Evolutionary conservation across 768 basidiomycete genomes (phyloP).

Genomic region (Chiua virens): DNA sequence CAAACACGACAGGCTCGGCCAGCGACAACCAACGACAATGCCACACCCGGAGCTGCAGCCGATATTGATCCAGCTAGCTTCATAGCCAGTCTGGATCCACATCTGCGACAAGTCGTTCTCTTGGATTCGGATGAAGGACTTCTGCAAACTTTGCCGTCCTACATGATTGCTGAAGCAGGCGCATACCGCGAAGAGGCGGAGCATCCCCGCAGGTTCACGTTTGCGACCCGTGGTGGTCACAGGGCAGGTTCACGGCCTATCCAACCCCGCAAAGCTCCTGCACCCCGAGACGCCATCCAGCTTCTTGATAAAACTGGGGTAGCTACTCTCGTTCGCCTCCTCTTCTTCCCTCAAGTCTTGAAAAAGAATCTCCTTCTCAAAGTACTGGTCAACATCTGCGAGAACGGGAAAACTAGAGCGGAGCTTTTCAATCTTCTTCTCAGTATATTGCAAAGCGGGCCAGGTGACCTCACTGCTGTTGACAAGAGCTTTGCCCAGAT

Average conservation of each 20-base stretch:
- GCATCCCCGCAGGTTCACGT: slow-evolving; percentile 35
- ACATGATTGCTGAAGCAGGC: slow-evolving; percentile 84
- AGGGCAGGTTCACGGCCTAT: slow-evolving; percentile 26
- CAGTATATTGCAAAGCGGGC: slow-evolving; percentile 93
- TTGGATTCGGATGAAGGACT: slow-evolving; percentile 87
- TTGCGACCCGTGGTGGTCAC: slow-evolving; percentile 30
- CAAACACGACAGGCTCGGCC: slow-evolving; percentile 55
- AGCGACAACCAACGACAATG: slow-evolving; percentile 29
- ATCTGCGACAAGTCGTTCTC: slow-evolving; percentile 86
- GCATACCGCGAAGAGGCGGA: slow-evolving; percentile 60
- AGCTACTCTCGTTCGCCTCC: slow-evolving; percentile 83
- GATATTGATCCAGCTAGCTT: slow-evolving; percentile 90
- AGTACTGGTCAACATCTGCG: slow-evolving; percentile 92
- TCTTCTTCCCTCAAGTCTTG: slow-evolving; percentile 95
- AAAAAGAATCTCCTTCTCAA: slow-evolving; percentile 84
- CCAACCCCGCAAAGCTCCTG: slow-evolving; percentile 48
- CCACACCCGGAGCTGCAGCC: slow-evolving; percentile 43
- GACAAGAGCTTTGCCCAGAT: slow-evolving; percentile 94
- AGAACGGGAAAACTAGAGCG: slow-evolving; percentile 86
- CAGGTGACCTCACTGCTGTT: slow-evolving; percentile 86
- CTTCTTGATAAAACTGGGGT: slow-evolving; percentile 89
- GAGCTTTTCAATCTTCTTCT: slow-evolving; percentile 94
- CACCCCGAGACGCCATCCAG: slow-evolving; percentile 85
- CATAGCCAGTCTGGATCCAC: slow-evolving; percentile 88
- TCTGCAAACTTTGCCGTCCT: slow-evolving; percentile 75